A percentile compares a stretch with the other conserved stretches of the same genome.
Conservation (phyloP, 1,139 yeast genomes). For the Blastobotrys capitulatus region DNA sequence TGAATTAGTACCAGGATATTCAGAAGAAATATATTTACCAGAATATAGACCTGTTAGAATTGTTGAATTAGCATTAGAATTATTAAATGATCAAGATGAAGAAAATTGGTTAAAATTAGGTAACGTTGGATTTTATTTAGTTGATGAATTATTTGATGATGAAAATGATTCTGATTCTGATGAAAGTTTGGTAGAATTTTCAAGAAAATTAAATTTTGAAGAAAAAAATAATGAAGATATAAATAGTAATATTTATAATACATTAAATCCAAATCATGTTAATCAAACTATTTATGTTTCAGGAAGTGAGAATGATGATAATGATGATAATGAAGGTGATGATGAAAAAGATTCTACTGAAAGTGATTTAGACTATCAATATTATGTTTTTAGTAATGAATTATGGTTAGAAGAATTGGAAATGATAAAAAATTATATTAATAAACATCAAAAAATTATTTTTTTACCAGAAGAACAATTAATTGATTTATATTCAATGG, state of each 20-base stretch:
- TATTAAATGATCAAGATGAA: neutral
- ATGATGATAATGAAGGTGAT: neutral
- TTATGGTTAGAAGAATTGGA: neutral
- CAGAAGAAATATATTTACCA: neutral
- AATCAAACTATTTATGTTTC: neutral
- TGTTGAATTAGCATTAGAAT: slow-evolving; percentile 7
- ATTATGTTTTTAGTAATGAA: neutral
- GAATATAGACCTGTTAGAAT: slow-evolving; percentile 9
- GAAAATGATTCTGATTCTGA: neutral
- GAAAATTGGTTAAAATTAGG: slow-evolving; percentile 6
- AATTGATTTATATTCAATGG: neutral
- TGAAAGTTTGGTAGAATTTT: neutral
- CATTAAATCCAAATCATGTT: neutral
- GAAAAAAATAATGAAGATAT: neutral
- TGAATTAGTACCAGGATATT: slow-evolving; percentile 11
- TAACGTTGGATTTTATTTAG: slow-evolving; percentile 1
- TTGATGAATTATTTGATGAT: neutral
- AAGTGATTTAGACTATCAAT: neutral
- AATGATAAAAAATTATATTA: neutral
- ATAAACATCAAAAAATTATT: too few relatives aligned
- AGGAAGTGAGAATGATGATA: neutral
- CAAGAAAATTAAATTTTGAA: neutral
- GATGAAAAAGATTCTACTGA: neutral
- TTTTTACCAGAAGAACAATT: slow-evolving; percentile 1
- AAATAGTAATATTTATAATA: too few relatives aligned